phyloP scores from a whole-genome alignment of 768 basidiomycete genomes.

The Lentinula detonsa region DNA sequence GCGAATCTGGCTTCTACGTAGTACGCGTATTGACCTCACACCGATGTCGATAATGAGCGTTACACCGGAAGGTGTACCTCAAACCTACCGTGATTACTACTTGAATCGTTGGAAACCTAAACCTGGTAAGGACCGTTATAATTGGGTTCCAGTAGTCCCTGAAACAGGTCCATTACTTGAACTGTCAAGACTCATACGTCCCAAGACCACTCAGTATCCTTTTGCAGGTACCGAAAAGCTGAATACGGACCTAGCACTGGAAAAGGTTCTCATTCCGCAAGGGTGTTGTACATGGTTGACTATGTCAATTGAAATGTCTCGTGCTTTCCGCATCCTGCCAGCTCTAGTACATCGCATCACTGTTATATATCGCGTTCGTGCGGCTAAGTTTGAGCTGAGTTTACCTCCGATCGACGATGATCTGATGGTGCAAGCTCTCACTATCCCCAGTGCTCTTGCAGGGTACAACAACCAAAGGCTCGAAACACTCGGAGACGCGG shows the following conservation, averaged over 20 bases:
- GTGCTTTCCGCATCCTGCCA: constrained; percentile 55
- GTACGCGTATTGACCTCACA: constrained; percentile 59
- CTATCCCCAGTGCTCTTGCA: constrained; percentile 57
- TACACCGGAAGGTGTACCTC: constrained; percentile 37
- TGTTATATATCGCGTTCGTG: constrained; percentile 53
- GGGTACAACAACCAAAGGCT: constrained; percentile 79
- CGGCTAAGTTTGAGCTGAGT: constrained; percentile 45
- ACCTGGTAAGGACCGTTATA: not conserved
- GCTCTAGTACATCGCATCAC: constrained; percentile 62
- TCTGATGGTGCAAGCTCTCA: constrained; percentile 67
- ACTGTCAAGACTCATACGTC: constrained; percentile 35
- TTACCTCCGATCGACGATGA: constrained; percentile 56
- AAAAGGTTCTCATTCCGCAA: constrained; percentile 29
- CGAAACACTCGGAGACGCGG: constrained; percentile 84
- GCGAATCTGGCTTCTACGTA: constrained; percentile 47
- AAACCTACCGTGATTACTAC: constrained; percentile 60
- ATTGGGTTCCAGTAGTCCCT: constrained; percentile 35
- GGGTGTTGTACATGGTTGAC: constrained; percentile 49
- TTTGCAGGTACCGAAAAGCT: constrained; percentile 14
- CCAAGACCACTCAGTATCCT: constrained; percentile 31
- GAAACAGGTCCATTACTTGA: constrained; percentile 60
- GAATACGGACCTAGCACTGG: constrained; percentile 20
- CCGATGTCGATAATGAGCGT: constrained; percentile 44
- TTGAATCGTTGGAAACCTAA: constrained; percentile 38
- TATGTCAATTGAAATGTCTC: constrained; percentile 44